Evolutionary conservation across 2,329 filamentous ascomycete species (phyloP).

Genomic region (Colletotrichum magnum): DNA sequence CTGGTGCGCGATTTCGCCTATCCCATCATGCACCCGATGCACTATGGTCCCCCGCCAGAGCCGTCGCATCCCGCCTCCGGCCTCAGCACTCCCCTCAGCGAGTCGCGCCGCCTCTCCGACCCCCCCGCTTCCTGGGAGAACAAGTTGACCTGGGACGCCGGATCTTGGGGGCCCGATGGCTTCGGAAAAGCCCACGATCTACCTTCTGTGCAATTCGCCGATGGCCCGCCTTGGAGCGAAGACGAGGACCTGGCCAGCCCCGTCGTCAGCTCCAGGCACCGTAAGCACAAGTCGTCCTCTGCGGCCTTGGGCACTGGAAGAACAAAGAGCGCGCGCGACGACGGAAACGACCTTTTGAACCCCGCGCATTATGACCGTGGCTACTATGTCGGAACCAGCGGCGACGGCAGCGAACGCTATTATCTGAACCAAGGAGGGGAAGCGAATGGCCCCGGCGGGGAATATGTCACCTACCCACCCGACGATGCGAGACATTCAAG

Average conservation of each 20-base stretch:
- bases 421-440: slow-evolving; percentile 80
- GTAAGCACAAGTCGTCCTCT: slow-evolving; percentile 83
- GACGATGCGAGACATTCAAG: slow-evolving; percentile 73
- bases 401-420: slow-evolving; percentile 81
- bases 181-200: slow-evolving; percentile 75
- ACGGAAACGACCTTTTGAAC: slow-evolving; percentile 58
- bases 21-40: slow-evolving; percentile 83
- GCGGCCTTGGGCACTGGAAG: slow-evolving; percentile 64
- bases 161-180: slow-evolving; percentile 64
- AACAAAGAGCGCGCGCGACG: slow-evolving; percentile 55
- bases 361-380: slow-evolving; percentile 71
- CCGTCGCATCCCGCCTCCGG: slow-evolving; percentile 79
- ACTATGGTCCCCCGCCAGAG: slow-evolving; percentile 92
- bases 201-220: slow-evolving; percentile 85
- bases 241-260: slow-evolving; percentile 96
- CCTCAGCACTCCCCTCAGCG: slow-evolving; percentile 87
- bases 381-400: slow-evolving; percentile 76
- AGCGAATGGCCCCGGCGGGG: slow-evolving; percentile 82
- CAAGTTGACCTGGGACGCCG: slow-evolving; percentile 69
- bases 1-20: slow-evolving; percentile 97
- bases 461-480: slow-evolving; percentile 83
- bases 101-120: slow-evolving; percentile 86
- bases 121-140: slow-evolving; percentile 82
- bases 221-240: slow-evolving; percentile 94
- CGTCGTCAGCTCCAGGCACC: slow-evolving; percentile 86